These are phyloP conservation scores for Gossypium gossypioides DNA, from an alignment of 441 rosid genomes.

Conservation along the genomic window DNA sequence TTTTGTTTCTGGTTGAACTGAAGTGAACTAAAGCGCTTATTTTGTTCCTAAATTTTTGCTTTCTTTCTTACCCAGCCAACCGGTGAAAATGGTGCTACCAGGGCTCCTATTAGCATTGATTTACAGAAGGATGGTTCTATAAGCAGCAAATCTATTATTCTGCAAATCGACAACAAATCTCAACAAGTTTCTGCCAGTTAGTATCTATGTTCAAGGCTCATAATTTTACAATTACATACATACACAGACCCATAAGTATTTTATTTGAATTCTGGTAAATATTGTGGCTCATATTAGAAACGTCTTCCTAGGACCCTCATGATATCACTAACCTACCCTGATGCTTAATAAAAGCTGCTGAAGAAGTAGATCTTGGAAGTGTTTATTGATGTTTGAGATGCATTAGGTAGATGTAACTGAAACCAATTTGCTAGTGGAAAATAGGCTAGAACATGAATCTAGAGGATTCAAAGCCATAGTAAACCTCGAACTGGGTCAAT, in stretches of 20 bases:
- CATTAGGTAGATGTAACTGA: not conserved
- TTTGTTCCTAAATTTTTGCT: slow-evolving; percentile 7
- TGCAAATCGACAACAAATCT: slow-evolving; percentile 58
- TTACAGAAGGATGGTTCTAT: slow-evolving; percentile 45
- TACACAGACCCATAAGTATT: not conserved
- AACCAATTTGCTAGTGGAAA: not conserved
- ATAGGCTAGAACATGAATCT: slow-evolving; percentile 2
- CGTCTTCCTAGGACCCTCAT: not conserved
- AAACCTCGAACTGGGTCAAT: not conserved
- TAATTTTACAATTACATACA: not conserved
- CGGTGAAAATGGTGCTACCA: slow-evolving; percentile 73
- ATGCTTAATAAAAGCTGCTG: not conserved
- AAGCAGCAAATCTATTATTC: slow-evolving; percentile 56
- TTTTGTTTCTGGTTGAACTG: not conserved
- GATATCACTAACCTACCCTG: not conserved
- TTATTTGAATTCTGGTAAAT: not conserved
- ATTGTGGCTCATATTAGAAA: not conserved
- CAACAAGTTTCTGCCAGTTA: slow-evolving; percentile 74
- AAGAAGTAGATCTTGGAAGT: not conserved
- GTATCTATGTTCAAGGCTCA: slow-evolving; percentile 9
- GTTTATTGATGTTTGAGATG: not conserved
- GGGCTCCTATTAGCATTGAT: slow-evolving; percentile 62
- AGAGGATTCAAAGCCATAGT: not conserved
- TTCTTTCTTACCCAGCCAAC: slow-evolving; percentile 40
- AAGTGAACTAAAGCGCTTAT: not conserved